phyloP scores from a whole-genome alignment of 2,329 filamentous ascomycete species.

The Phialemonium atrogriseum region DNA sequence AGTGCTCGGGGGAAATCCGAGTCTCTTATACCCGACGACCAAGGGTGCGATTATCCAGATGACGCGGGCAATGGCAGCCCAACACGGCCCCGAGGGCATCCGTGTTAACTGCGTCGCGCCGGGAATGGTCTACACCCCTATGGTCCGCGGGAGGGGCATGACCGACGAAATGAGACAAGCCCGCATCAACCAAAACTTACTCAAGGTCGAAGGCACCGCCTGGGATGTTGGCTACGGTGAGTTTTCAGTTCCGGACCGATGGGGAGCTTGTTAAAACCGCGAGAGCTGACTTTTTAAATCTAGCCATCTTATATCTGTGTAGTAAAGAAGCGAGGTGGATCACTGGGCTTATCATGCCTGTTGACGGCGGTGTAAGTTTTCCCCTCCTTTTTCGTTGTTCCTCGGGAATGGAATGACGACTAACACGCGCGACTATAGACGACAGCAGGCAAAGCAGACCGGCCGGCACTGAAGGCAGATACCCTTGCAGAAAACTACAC shows the following conservation, averaged over 20 bases:
- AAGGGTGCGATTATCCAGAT: constrained; percentile 29
- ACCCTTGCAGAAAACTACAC: constrained; percentile 4
- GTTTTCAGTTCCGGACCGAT: not conserved
- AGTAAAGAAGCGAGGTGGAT: constrained; percentile 21
- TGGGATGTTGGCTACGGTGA: constrained; percentile 20
- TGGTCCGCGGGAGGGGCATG: constrained; percentile 17
- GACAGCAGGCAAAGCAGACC: constrained; percentile 4
- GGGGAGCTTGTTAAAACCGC: too few relatives aligned
- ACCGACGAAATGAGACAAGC: constrained; percentile 17
- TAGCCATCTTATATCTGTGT: not conserved
- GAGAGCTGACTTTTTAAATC: too few relatives aligned
- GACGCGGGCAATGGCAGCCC: constrained; percentile 27
- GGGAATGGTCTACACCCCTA: constrained; percentile 20
- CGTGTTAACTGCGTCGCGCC: constrained; percentile 32
- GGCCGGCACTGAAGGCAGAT: constrained; percentile 6
- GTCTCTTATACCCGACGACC: constrained; percentile 32
- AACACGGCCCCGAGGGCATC: constrained; percentile 34
- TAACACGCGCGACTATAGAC: not conserved
- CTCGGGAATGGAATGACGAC: too few relatives aligned
- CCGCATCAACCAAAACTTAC: constrained; percentile 16
- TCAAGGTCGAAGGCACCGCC: constrained; percentile 17
- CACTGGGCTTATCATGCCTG: constrained; percentile 18
- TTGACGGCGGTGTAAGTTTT: constrained; percentile 18
- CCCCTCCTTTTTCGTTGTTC: too few relatives aligned
- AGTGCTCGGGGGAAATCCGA: constrained; percentile 30